Conservation (phyloP, 225 moss, liverwort and hornwort genomes). For the Bryum argenteum region DNA sequence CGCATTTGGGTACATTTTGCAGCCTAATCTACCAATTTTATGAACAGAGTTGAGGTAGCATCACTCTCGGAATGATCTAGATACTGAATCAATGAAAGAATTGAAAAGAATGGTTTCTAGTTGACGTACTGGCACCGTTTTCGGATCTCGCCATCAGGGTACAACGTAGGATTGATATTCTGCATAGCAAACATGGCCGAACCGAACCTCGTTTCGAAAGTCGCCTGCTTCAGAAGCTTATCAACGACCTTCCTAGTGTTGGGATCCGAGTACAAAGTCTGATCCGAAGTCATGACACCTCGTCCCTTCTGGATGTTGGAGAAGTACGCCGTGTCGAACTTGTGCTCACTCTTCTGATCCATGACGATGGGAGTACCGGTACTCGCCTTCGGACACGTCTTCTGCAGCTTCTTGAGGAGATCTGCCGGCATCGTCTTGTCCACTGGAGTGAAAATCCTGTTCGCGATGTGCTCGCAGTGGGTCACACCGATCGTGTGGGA, state of each 20-base stretch:
- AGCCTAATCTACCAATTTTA: too few species aligned
- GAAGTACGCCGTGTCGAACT: slow-evolving; percentile 46
- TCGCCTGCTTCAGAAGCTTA: background rate
- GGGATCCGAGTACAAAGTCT: slow-evolving; percentile 19
- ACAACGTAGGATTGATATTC: background rate
- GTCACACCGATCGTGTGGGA: slow-evolving; percentile 44
- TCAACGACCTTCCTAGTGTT: slow-evolving; percentile 20
- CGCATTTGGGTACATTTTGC: too few species aligned
- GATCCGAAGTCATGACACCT: slow-evolving; percentile 47
- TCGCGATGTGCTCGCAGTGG: slow-evolving; percentile 35
- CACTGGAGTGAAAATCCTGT: slow-evolving; percentile 37
- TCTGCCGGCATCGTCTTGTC: slow-evolving; percentile 34
- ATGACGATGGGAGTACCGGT: slow-evolving; percentile 24
- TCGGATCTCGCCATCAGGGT: slow-evolving; percentile 44
- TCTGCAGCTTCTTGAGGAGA: slow-evolving; percentile 19
- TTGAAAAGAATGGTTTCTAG: background rate
- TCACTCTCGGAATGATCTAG: too few species aligned
- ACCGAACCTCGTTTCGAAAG: slow-evolving; percentile 25
- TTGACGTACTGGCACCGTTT: slow-evolving; percentile 35
- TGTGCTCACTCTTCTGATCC: slow-evolving; percentile 31
- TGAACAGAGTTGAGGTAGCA: too few species aligned
- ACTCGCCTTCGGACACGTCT: slow-evolving; percentile 30
- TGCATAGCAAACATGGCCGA: slow-evolving; percentile 29
- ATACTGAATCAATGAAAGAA: too few species aligned
- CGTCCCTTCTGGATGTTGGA: slow-evolving; percentile 27